Evolutionary conservation across 768 basidiomycete species (phyloP).

Genomic region (Boletus edulis): DNA sequence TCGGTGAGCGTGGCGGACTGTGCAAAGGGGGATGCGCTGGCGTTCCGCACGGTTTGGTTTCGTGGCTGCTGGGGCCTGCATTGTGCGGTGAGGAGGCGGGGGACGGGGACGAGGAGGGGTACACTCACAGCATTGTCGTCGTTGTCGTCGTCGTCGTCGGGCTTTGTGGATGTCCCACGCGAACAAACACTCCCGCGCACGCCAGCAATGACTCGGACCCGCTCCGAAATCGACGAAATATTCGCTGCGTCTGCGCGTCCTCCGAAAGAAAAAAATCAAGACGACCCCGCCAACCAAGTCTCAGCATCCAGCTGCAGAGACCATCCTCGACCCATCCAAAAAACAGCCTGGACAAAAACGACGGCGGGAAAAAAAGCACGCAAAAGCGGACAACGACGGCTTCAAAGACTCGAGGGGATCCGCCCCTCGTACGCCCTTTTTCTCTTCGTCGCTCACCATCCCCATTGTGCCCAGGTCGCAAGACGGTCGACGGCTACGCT

Average conservation of each 20-base stretch:
- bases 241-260: conserved; percentile 50
- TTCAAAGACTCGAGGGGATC: conserved; percentile 79
- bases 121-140: conserved; percentile 34
- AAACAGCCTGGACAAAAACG: conserved; percentile 31
- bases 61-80: conserved; percentile 42
- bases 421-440: conserved; percentile 54
- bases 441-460: conserved; percentile 10
- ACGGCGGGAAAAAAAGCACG: conserved; percentile 28
- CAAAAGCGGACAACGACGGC: conserved; percentile 38
- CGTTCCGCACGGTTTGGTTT: conserved; percentile 19
- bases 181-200: conserved; percentile 12
- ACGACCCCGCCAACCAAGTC: not conserved
- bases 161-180: conserved; percentile 17
- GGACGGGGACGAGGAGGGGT: not conserved
- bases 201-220: conserved; percentile 31
- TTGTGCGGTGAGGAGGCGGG: not conserved
- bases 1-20: conserved; percentile 27
- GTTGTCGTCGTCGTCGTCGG: conserved; percentile 20
- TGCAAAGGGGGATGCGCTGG: conserved; percentile 16
- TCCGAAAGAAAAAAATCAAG: conserved; percentile 43
- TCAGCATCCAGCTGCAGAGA: conserved; percentile 41
- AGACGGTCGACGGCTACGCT: conserved; percentile 75
- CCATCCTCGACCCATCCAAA: conserved; percentile 63
- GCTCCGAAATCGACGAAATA: conserved; percentile 86
- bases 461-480: conserved; percentile 51